Evolutionary conservation across 1,139 yeast genomes (phyloP).

Genomic region (Pichia inconspicua): DNA sequence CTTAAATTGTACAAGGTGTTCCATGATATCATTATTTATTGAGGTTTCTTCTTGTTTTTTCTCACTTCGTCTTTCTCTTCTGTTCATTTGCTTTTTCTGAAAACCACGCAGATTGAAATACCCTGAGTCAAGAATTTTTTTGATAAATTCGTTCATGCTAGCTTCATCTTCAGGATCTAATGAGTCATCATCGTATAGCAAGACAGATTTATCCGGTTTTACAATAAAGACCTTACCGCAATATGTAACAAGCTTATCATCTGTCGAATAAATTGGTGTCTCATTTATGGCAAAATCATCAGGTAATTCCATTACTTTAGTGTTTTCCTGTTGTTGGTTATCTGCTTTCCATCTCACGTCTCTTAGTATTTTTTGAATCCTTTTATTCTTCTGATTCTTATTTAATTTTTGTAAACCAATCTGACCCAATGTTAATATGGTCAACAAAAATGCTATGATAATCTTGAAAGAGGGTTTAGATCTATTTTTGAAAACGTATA

Average conservation of each 20-base stretch:
- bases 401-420: conserved; percentile 11
- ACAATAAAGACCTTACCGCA: conserved; percentile 16
- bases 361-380: conserved; percentile 13
- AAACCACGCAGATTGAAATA: conserved; percentile 14
- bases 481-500: conserved; percentile 14
- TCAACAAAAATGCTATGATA: conserved; percentile 4
- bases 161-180: conserved; percentile 9
- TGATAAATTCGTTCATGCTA: conserved; percentile 10
- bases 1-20: conserved; percentile 10
- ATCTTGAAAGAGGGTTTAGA: conserved; percentile 11
- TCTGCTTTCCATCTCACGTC: conserved; percentile 18
- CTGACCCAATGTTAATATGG: conserved; percentile 13
- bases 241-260: conserved; percentile 17
- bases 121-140: conserved; percentile 12
- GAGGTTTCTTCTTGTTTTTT: conserved; percentile 1
- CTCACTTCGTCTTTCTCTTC: conserved; percentile 15
- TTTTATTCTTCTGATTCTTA: conserved; percentile 13
- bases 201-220: conserved; percentile 14
- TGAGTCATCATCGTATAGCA: conserved; percentile 10
- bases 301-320: conserved; percentile 15
- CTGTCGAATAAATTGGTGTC: conserved; percentile 6
- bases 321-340: conserved; percentile 6
- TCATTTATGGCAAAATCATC: conserved; percentile 5
- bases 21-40: conserved; percentile 3
- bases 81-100: conserved; percentile 11